A percentile compares a stretch with the other conserved stretches of the same genome.
phyloP scores from a whole-genome alignment of 225 moss, liverwort and hornwort species.

The Bryum argenteum region DNA sequence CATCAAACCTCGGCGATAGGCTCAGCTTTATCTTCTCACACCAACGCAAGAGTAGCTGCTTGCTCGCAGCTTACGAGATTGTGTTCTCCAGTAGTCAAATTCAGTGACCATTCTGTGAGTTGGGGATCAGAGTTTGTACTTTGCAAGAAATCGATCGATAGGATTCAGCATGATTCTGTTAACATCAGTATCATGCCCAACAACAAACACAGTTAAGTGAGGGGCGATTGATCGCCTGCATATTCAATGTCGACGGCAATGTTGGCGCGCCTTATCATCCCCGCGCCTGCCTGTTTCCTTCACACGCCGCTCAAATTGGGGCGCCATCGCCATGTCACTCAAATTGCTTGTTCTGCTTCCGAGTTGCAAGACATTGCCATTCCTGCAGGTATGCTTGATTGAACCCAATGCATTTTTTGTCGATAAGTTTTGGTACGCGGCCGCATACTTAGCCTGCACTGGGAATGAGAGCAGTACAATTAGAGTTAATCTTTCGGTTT shows the following conservation, averaged over 20 bases:
- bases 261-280: constrained; percentile 27
- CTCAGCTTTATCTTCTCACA: too few species aligned
- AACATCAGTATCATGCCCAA: background rate
- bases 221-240: background rate
- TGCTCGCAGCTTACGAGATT: background rate
- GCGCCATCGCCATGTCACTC: constrained; percentile 5
- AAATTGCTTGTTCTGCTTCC: constrained; percentile 14
- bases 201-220: background rate
- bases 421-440: too few species aligned
- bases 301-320: constrained; percentile 8
- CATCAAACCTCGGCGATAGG: too few species aligned
- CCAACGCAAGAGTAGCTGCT: too few species aligned
- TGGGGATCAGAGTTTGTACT: background rate
- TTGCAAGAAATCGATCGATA: background rate
- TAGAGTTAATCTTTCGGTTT: too few species aligned
- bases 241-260: constrained; percentile 28
- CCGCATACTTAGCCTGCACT: too few species aligned
- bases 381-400: constrained; percentile 22
- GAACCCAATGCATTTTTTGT: background rate
- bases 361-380: constrained; percentile 3
- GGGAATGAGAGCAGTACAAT: too few species aligned
- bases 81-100: background rate
- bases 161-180: background rate
- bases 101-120: background rate
- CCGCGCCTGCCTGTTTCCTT: background rate